Base-by-base conservation (phyloP, 257 asterid species). In the Solanum sitiens region DNA sequence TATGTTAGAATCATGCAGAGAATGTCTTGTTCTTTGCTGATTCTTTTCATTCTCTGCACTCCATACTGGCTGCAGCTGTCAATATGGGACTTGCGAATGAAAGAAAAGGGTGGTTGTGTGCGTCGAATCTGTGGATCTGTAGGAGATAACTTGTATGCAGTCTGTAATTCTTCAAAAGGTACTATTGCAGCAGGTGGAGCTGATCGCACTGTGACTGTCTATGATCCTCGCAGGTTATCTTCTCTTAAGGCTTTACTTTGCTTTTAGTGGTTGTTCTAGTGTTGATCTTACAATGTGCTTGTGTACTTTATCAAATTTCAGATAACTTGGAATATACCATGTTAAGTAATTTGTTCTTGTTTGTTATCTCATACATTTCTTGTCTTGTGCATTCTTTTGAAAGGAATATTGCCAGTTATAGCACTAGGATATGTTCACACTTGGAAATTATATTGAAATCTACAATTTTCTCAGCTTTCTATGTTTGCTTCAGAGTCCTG, bases 51-150 rank as follows among this genome's bases (percentile, higher is more conserved):
- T 39, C 70, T 45, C 70, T 23, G 73, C 84, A 76, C 71, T 74
- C 47, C 83, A 44, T 68, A 82, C 73, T 67, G 88, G 77, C 74
- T 90, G 87, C 94, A 97, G 99, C 89, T 97, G 83, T 93, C 95
- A 80, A 89, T 95, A 90, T 97, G 98, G 99, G 99, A 97, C 91
- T 89, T 97, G 87, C 90, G 98, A 91, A 92, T 91, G 91, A 93
- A 92, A 91, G 98, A 95, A 93, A 95, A 95, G 47, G 98, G 99
- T 39, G 99, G 99, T 67, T 97, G 98, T 86, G 97, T 95, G 86
- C 94, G 89, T 59, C 93, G 98, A 90, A 90, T 93, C 63, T 91
- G 87, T 90, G 98, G 98, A 86, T 94, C 98, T 9, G 98, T 95
- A 42, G 98, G 98, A 77, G 95, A 97, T 90, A 93, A 89, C 83